Evolutionary conservation across 139 green algal genomes (phyloP), one percentile per base, ranked within the genome.

Genomic region (Volvox africanus): DNA sequence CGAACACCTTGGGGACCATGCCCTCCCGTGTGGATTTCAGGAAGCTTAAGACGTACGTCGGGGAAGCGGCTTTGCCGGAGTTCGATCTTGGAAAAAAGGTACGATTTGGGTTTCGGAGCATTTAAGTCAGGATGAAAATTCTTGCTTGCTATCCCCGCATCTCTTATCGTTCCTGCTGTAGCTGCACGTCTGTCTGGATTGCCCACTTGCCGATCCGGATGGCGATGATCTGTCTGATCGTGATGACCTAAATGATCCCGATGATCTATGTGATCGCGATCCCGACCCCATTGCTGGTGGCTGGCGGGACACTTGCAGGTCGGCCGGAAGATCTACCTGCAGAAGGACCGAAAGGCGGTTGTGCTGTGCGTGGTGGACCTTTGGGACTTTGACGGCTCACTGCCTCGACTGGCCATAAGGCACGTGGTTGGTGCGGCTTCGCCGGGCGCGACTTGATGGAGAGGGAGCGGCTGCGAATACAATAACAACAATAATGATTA

Each of bases 331-430:
- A 98, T 99, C 65, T 89, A 82, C 61, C 87, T 97, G 81, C 95
- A 98, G 71, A 97, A 97, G 88, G 97, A 98, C 90, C 88, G 96
- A 22, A 91, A 95, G 68, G 94, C 95, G 0, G 95, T 99, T 35
- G 94, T 99, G 88, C 90, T 99, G 73, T 92, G 95, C 67, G 97
- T 99, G 76, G 97, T 99, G 80, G 97, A 99, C 89, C 75, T 97
- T 0, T 94, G 94, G 20, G 97, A 99, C 94, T 99, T 99, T 95
- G 98, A 99, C 92, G 98, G 97, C 28, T 99, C 96, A n/a, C 95
- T 99, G 80, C 98, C 98, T 0, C 82, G 94, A 3, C 71, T 65
- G 26, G 94, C 94, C 5, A 75, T 96, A 33, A 89, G 93, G 95
- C 94, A 32, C 20, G 71, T 36, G 26, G 32, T 16, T 79, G 26